Evolutionary conservation across 148 eudicot species (phyloP), one percentile per base, ranked within the genome.

Genomic region (Persicaria maculosa): DNA sequence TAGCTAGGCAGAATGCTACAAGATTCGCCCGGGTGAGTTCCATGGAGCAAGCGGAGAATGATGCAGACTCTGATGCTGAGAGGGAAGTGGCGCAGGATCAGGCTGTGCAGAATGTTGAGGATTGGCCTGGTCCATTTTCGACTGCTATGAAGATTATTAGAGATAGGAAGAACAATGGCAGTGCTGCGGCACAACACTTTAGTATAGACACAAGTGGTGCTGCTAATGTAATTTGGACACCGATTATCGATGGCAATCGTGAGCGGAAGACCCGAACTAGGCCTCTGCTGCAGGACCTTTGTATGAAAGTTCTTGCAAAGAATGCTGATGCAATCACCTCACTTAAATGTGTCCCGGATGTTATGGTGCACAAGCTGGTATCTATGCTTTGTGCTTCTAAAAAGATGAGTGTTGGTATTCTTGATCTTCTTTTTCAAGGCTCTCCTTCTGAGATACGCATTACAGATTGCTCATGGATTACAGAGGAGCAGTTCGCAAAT

Each of bases 61-160:
- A 36, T 22, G 83, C 58, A 15, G 79, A 68, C 76, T 65, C 71
- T 70, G 88, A 74, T 59, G 76, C 77, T 71, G 86, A 71, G 68
- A 55, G 20, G 19, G 90, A 83, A 59, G 90, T 80, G 48, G 72
- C 25, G 72, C 43, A 44, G 75, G 57, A 68, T 47, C 69, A 81
- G 50, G 73, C 64, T 0, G 77, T n/a, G 20, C 25, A 17, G 59
- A 79, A 77, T 55, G 64, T 75, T 36, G 96, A 91, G 74, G 96
- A 91, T 78, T 88, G 96, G 97, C 97, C 98, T 16, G 98, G 98
- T 68, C 98, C 98, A 11, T 94, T 91, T 82, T 89, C 96, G 0
- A 89, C 97, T 57, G 98, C 98, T 54, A 81, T 91, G 93, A 91
- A 91, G 77, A 91, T 89, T 73, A 81, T 91, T 19, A 83, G 62